A percentile compares a stretch with the other conserved stretches of the same genome.
Conservation (phyloP, 805 yeast species). For the Lipomyces yamanashiensis region DNA sequence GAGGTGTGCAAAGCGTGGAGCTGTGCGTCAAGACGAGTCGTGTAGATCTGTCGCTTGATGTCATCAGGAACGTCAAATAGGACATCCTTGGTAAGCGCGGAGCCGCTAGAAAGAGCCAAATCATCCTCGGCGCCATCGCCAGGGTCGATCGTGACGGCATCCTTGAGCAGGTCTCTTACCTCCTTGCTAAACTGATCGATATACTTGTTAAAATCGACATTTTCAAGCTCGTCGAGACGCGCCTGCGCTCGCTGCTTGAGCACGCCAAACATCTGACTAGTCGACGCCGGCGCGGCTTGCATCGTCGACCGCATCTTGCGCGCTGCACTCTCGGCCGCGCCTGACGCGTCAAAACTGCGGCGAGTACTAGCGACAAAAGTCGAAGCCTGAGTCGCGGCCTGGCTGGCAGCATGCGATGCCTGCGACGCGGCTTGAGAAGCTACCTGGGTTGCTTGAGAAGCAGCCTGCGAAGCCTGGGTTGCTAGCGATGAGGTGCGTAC, state of each 20-base stretch:
- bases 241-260: conserved; percentile 57
- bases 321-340: conserved; percentile 11
- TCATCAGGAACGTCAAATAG: conserved; percentile 30
- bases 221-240: conserved; percentile 70
- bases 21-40: conserved; percentile 65
- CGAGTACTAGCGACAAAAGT: conserved; percentile 17
- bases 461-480: conserved; percentile 21
- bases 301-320: conserved; percentile 10
- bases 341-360: conserved; percentile 19
- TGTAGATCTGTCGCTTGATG: conserved; percentile 36
- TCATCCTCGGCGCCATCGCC: conserved; percentile 16
- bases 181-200: conserved; percentile 61
- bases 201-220: conserved; percentile 74
- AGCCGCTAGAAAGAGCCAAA: neutral
- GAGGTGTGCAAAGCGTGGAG: conserved; percentile 59
- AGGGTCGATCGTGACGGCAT: conserved; percentile 45
- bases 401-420: conserved; percentile 20
- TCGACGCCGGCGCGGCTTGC: conserved; percentile 32
- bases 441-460: neutral
- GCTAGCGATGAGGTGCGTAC: conserved; percentile 32
- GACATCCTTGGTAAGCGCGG: conserved; percentile 22
- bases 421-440: conserved; percentile 17
- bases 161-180: conserved; percentile 50
- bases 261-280: conserved; percentile 42
- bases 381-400: conserved; percentile 15